Evolutionary conservation across 352 stramenopile genomes (phyloP), one percentile per base, ranked within the genome.

Genomic region (Pythium pectinolyticum): DNA sequence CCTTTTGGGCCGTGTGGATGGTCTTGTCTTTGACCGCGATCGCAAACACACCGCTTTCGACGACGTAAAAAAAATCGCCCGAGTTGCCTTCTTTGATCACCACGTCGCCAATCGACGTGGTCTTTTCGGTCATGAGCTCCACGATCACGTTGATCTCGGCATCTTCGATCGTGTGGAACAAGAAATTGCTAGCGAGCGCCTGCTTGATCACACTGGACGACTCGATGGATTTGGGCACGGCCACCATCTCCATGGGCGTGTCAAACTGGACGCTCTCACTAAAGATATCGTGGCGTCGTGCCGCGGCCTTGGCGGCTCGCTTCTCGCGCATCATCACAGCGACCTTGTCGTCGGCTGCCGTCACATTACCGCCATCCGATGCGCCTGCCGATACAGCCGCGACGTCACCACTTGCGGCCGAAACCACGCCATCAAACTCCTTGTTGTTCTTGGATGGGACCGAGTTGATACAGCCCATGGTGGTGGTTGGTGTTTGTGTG

Each of bases 31-130:
- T 73, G 24, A 95, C 80, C 14, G 86, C 56, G 64, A 96, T 94
- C 55, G 88, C 80, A 50, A 97, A 91, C 50, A 78, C 67, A 17
- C 96, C 96, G 70, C 78, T 95, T 58, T 97, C 75, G n/a, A 99
- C 84, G 17, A 98, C 87, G 73, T 97, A 98, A 61, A 98, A 98
- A 47, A 78, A 93, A 67, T 97, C 91, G 58, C 89, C 92, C 25
- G 84, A 62, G 25, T 87, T 81, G 49, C 95, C 95, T 59, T 96
- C 84, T 17, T 70, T 66, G 58, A 94, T 95, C 8, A 95, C 75
- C 14, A 80, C 52, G 22, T 90, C 80, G 19, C 76, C 77, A 0
- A 63, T 57, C 49, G 86, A 73, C 32, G 83, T 67, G 11, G 70
- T 79, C 43, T 84, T 75, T 67, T 86, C 88, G 40, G 78, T 73